Percentiles rank a stretch among this genome's conserved stretches.
Conservation (phyloP, 106 monocot species). For the Posidonia australis region DNA sequence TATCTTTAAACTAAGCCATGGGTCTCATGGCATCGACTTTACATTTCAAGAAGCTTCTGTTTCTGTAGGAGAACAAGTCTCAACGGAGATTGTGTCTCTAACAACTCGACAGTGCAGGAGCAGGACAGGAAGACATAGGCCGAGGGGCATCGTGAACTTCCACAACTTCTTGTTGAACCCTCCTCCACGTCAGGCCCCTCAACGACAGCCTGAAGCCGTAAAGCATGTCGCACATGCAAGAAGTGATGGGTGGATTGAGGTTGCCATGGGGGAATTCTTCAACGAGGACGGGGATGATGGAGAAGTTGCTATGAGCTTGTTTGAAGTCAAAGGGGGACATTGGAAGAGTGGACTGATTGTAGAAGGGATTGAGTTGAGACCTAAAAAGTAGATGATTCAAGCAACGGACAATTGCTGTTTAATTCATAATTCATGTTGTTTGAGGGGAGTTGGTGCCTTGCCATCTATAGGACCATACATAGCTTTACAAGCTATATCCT, state of each 20-base stretch:
- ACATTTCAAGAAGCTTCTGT: conserved; percentile 15
- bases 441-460: no score
- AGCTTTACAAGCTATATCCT: no score
- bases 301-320: conserved; percentile 6
- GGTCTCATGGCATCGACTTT: conserved; percentile 10
- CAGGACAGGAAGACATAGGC: no score
- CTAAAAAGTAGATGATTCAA: background rate
- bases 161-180: no score
- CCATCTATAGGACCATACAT: no score
- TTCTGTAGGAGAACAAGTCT: background rate
- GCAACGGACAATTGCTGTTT: no score
- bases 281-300: background rate
- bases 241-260: conserved; percentile 17
- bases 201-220: no score
- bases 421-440: no score
- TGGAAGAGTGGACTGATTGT: conserved; percentile 20
- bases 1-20: conserved; percentile 28
- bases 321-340: background rate
- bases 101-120: no score
- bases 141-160: no score
- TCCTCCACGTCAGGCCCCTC: no score
- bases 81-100: background rate
- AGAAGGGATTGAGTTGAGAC: conserved; percentile 20
- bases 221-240: no score
- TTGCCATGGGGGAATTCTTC: conserved; percentile 3